Evolutionary conservation across 345 rosid species (phyloP).

Genomic region (Eutrema japonicum): DNA sequence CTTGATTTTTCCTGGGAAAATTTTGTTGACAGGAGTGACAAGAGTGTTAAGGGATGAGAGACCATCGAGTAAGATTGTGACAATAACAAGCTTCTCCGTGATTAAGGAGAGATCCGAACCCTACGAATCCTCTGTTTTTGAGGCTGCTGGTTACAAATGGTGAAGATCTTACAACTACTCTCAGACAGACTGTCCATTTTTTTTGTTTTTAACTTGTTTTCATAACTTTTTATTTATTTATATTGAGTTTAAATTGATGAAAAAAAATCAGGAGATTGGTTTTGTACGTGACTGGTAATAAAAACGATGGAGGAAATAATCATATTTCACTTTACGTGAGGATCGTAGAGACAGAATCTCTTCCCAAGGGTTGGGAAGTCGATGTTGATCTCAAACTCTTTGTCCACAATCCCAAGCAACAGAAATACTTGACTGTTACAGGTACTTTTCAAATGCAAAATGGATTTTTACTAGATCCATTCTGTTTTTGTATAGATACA

Average conservation of each 20-base stretch:
- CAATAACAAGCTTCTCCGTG: conserved; percentile 47
- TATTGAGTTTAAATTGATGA: no score
- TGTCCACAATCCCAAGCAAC: conserved; percentile 30
- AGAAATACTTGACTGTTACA: conserved; percentile 44
- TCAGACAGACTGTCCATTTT: neutral
- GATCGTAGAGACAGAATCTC: conserved; percentile 32
- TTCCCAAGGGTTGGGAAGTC: conserved; percentile 45
- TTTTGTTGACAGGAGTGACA: conserved; percentile 26
- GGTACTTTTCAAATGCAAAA: conserved; percentile 23
- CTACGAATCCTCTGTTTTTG: conserved; percentile 48
- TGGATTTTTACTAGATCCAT: no score
- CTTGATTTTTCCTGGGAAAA: neutral
- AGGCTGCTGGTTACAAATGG: conserved; percentile 52
- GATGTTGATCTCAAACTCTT: conserved; percentile 44
- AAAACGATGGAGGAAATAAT: conserved; percentile 30
- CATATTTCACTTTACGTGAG: conserved; percentile 46
- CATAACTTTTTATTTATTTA: no score
- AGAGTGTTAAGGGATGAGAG: conserved; percentile 30
- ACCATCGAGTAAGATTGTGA: conserved; percentile 47
- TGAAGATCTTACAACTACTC: neutral
- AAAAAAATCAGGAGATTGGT: conserved; percentile 41
- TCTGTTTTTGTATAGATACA: neutral
- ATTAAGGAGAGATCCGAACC: conserved; percentile 25
- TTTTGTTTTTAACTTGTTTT: no score
- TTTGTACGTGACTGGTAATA: conserved; percentile 47